These are phyloP conservation scores for Aspergillus unguis DNA, from an alignment of 2,329 filamentous ascomycete species.

Conservation along the genomic window DNA sequence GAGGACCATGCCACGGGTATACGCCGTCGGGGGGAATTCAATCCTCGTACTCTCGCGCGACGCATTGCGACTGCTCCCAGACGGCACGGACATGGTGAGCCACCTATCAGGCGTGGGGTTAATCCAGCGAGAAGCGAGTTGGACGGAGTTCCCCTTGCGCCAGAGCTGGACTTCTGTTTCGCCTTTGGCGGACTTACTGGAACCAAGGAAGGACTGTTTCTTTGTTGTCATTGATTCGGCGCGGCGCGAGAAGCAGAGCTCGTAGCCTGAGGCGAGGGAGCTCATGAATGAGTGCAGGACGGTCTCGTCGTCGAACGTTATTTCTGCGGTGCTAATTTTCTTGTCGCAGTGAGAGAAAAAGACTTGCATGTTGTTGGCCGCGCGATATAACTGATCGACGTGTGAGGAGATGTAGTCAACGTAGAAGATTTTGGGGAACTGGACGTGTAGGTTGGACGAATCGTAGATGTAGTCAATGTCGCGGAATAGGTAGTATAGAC, in stretches of 20 bases:
- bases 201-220: constrained; percentile 19
- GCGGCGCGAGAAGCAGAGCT: constrained; percentile 28
- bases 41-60: constrained; percentile 22
- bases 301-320: constrained; percentile 23
- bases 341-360: constrained; percentile 32
- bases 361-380: constrained; percentile 17
- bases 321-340: constrained; percentile 13
- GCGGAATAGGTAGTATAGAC: constrained; percentile 29
- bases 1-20: constrained; percentile 24
- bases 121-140: constrained; percentile 28
- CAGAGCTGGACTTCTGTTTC: constrained; percentile 29
- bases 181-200: constrained; percentile 27
- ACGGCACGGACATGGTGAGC: constrained; percentile 26
- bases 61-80: constrained; percentile 9
- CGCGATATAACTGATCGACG: constrained; percentile 27
- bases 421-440: constrained; percentile 25
- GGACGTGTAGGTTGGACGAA: constrained; percentile 22
- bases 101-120: constrained; percentile 28
- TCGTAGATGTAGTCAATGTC: constrained; percentile 29
- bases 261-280: constrained; percentile 25
- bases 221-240: constrained; percentile 28
- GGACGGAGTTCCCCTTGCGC: constrained; percentile 22
- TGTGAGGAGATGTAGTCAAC: constrained; percentile 32
- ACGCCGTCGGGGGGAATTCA: constrained; percentile 19
- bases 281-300: constrained; percentile 24